Conservation (phyloP, 2,329 filamentous ascomycete species). For the Huntiella omanensis region DNA sequence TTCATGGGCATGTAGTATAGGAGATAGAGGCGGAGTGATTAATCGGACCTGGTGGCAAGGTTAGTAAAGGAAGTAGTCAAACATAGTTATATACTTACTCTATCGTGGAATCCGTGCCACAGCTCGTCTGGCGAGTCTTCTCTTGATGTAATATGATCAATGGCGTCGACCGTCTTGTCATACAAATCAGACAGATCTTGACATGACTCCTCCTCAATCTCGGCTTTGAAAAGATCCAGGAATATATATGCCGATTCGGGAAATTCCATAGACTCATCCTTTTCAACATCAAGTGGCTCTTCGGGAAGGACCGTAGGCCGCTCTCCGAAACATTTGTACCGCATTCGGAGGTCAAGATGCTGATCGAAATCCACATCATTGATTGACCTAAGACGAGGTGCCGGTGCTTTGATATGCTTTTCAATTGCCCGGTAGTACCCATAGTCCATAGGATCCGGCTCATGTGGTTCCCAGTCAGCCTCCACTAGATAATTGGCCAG, state of each 20-base stretch:
- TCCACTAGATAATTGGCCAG: slow-evolving; percentile 3
- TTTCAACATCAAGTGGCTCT: slow-evolving; percentile 6
- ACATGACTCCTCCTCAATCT: slow-evolving; percentile 4
- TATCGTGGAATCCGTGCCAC: neutral
- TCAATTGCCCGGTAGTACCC: neutral
- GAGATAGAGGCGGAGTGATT: slow-evolving; percentile 8
- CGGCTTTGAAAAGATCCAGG: slow-evolving; percentile 3
- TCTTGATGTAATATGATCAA: neutral
- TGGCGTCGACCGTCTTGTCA: neutral
- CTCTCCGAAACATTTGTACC: slow-evolving; percentile 2
- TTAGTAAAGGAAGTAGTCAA: neutral
- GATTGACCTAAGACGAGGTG: neutral
- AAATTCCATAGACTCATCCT: slow-evolving; percentile 9
- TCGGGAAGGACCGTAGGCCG: slow-evolving; percentile 2
- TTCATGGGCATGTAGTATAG: neutral
- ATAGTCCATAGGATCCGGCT: neutral
- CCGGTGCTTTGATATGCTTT: neutral
- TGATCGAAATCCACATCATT: neutral
- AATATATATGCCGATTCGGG: neutral
- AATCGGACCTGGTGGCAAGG: slow-evolving; percentile 1
- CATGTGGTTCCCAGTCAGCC: neutral
- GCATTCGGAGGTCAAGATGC: neutral
- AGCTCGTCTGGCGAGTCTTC: neutral
- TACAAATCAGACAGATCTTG: neutral
- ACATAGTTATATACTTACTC: neutral